phyloP scores from a whole-genome alignment of 305 asterid genomes.

The Fraxinus dipetala region DNA sequence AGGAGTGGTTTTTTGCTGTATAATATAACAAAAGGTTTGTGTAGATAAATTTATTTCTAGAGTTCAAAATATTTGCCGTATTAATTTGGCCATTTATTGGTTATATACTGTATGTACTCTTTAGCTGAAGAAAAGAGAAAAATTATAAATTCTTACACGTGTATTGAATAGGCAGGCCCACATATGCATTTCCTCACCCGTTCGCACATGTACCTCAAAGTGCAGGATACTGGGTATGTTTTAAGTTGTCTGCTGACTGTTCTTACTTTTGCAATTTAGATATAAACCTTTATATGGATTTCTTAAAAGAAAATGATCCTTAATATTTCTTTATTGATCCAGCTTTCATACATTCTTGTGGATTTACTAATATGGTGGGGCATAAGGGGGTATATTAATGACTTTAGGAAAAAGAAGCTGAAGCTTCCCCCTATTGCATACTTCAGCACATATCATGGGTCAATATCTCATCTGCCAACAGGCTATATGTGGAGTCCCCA shows the following conservation, averaged over 20 bases:
- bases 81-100: background rate
- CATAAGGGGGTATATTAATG: slow-evolving; percentile 81
- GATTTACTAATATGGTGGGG: slow-evolving; percentile 99
- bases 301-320: slow-evolving; percentile 3
- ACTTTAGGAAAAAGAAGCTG: slow-evolving; percentile 87
- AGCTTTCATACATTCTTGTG: slow-evolving; percentile 94
- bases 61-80: background rate
- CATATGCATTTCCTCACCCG: slow-evolving; percentile 95
- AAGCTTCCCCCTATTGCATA: slow-evolving; percentile 92
- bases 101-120: background rate
- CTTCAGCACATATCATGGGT: slow-evolving; percentile 88
- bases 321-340: slow-evolving; percentile 36
- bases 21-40: background rate
- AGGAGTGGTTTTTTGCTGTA: background rate
- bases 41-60: background rate
- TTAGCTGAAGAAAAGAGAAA: background rate
- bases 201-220: slow-evolving; percentile 95
- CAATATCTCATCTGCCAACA: slow-evolving; percentile 93
- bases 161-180: slow-evolving; percentile 74
- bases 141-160: slow-evolving; percentile 24
- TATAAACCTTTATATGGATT: background rate
- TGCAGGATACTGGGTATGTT: slow-evolving; percentile 95
- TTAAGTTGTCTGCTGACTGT: slow-evolving; percentile 21
- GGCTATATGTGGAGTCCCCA: slow-evolving; percentile 99
- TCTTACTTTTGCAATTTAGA: slow-evolving; percentile 11